Evolutionary conservation across 225 moss, liverwort and hornwort genomes (phyloP).

Genomic region (Climacium dendroides): DNA sequence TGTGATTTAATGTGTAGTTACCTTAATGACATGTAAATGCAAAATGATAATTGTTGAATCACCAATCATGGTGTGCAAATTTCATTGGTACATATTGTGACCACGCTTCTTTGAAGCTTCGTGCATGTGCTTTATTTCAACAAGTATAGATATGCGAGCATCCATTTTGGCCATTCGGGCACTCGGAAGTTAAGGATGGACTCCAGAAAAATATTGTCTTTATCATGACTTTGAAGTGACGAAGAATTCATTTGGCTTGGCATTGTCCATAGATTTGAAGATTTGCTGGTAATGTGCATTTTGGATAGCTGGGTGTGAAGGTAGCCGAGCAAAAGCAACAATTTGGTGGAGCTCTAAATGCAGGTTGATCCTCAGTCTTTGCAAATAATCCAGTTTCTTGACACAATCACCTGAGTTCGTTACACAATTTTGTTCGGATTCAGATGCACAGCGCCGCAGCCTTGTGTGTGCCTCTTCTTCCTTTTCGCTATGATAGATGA

Average conservation of each 20-base stretch:
- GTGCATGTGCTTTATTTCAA: too few relatives aligned
- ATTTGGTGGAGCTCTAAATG: slow-evolving; percentile 47
- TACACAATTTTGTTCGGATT: slow-evolving; percentile 17
- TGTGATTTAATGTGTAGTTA: too few relatives aligned
- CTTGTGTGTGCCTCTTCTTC: background rate
- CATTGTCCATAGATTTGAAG: background rate
- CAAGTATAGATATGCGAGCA: background rate
- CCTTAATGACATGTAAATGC: too few relatives aligned
- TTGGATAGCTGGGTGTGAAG: slow-evolving; percentile 71
- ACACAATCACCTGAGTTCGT: background rate
- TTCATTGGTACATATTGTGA: background rate
- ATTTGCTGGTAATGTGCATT: background rate
- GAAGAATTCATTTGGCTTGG: background rate
- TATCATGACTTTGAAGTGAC: background rate
- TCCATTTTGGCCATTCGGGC: background rate
- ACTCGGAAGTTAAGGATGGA: background rate
- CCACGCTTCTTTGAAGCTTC: background rate
- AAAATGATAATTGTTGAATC: too few relatives aligned
- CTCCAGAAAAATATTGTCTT: too few relatives aligned
- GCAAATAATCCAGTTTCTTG: background rate
- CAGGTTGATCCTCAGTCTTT: slow-evolving; percentile 21
- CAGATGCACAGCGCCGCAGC: background rate
- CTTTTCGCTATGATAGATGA: background rate
- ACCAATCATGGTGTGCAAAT: too few relatives aligned
- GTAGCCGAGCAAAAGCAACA: slow-evolving; percentile 72